Evolutionary conservation across 2,329 filamentous ascomycete species (phyloP), one percentile per base, ranked within the genome.

Genomic region (Zopfia rhizophila): DNA sequence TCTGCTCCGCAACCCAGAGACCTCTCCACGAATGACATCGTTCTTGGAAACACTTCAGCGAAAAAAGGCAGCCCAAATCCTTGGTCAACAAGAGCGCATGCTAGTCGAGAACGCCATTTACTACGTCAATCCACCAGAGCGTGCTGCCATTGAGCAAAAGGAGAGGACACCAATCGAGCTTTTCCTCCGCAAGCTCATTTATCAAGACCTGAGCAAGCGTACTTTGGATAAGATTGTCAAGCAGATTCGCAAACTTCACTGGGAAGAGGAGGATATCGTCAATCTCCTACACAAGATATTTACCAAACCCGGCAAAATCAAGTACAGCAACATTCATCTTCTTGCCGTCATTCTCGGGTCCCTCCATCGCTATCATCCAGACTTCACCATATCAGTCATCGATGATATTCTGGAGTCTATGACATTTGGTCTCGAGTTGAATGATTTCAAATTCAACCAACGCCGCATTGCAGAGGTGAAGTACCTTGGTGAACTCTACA

Each of bases 401-500:
- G 94, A 99, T 68, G 91, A 93, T 54, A 77, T 97, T 5, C 79
- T 97, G 12, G 95, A 99, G 72, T 88, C 90, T 5, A 88, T 99
- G 55, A 88, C 83, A 1, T 82, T 95, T 55, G 94, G 94, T 1
- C 79, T 99, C 2, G 94, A 99, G 72, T 85, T 92, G 59, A 97
- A 97, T 61, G 94, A 99, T 68, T 99, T 97, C 80, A 92, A 95
- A 63, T 95, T 91, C 75, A 97, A 96, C 67, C 94, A 99, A 73
- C 88, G 92, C 48, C 88, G 94, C 16, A 87, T 99, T 52, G 90
- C 95, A 3, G 93, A 97, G 71, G 90, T 96, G 64, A 97, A 97
- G 69, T 99, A 97, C 68, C 80, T 99, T 4, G 92, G 90, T 16
- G 94, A 99, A 72, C 82, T 99, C 7, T 99, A 99, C 76, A 96